A percentile compares a stretch with the other conserved stretches of the same genome.
phyloP scores from a whole-genome alignment of 441 rosid species.

The Theobroma grandiflorum region DNA sequence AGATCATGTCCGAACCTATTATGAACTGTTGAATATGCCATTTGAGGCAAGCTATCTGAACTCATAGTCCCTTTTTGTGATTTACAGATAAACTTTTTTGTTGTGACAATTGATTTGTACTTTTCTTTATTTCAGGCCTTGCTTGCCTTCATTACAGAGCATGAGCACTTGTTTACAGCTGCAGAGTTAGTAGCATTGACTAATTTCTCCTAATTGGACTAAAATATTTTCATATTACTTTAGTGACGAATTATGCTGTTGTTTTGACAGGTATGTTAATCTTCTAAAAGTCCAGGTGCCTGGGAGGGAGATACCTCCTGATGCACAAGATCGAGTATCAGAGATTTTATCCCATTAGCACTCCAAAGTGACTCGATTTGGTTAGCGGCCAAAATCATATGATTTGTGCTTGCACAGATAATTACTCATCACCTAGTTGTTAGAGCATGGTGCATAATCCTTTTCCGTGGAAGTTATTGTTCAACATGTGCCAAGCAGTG shows the following conservation, averaged over 20 bases:
- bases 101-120: slow-evolving; percentile 16
- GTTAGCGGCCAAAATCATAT: slow-evolving; percentile 8
- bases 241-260: neutral
- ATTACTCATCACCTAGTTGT: neutral
- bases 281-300: slow-evolving; percentile 79
- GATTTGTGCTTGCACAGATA: slow-evolving; percentile 29
- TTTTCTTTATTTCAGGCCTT: slow-evolving; percentile 66
- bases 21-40: slow-evolving; percentile 94
- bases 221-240: slow-evolving; percentile 8
- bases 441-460: slow-evolving; percentile 24
- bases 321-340: slow-evolving; percentile 66
- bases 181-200: slow-evolving; percentile 66
- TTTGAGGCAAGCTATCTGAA: slow-evolving; percentile 70
- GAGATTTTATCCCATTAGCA: slow-evolving; percentile 63
- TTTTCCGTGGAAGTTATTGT: slow-evolving; percentile 5
- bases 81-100: neutral
- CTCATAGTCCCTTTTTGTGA: neutral
- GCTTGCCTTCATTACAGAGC: slow-evolving; percentile 88
- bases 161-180: slow-evolving; percentile 66
- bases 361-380: neutral
- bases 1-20: slow-evolving; percentile 91
- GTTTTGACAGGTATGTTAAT: slow-evolving; percentile 59
- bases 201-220: neutral
- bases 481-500: neutral
- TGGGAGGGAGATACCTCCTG: slow-evolving; percentile 83